A percentile compares a stretch with the other conserved stretches of the same genome.
Conservation (phyloP, 129 eudicot species). For the Tanacetum coccineum region DNA sequence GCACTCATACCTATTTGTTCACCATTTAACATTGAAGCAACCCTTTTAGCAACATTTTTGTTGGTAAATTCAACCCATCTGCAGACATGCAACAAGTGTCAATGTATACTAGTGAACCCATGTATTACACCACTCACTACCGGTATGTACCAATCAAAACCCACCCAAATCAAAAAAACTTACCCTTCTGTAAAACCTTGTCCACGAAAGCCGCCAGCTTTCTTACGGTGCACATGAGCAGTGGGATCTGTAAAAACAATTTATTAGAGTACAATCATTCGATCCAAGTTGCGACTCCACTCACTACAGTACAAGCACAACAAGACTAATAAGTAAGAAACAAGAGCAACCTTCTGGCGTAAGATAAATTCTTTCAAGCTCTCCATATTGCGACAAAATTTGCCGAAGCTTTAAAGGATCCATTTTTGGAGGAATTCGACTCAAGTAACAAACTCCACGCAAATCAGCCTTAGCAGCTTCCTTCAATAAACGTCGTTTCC, state of each 20-base stretch:
- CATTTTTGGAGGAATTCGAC: conserved; percentile 93
- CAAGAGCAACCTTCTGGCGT: conserved; percentile 63
- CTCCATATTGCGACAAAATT: conserved; percentile 75
- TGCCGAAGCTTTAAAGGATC: conserved; percentile 85
- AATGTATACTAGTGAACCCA: too few species aligned
- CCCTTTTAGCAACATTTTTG: conserved; percentile 72
- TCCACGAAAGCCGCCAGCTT: conserved; percentile 80
- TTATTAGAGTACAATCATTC: too few species aligned
- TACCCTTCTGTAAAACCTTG: conserved; percentile 89
- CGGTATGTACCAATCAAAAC: background rate
- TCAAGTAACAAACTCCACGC: conserved; percentile 93
- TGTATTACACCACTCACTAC: too few species aligned
- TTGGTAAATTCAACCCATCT: conserved; percentile 96
- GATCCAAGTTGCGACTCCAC: background rate
- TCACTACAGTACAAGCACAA: background rate
- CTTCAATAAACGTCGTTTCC: conserved; percentile 44
- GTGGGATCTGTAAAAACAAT: too few species aligned
- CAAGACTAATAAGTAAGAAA: background rate
- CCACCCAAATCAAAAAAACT: background rate
- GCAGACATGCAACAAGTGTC: conserved; percentile 25
- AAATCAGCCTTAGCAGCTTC: conserved; percentile 69
- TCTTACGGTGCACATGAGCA: conserved; percentile 64
- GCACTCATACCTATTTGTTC: conserved; percentile 70
- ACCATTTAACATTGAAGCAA: conserved; percentile 77
- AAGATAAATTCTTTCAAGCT: conserved; percentile 78